A percentile compares a stretch with the other conserved stretches of the same genome.
These are phyloP conservation scores for Papiliotrema fonsecae DNA, from an alignment of 1,284 basidiomycete species.

Conservation along the genomic window DNA sequence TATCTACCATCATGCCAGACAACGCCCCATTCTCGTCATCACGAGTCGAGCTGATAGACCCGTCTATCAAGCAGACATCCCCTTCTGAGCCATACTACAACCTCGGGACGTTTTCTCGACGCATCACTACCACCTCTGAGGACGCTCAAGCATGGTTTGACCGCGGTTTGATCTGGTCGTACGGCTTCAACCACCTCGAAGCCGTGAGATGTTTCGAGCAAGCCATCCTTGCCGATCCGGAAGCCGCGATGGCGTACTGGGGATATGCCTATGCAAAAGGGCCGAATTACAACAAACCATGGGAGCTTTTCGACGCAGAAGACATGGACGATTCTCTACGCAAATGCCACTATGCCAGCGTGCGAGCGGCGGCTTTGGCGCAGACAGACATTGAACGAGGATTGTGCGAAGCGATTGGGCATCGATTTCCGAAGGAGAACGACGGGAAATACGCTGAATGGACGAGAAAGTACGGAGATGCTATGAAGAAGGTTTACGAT, in stretches of 20 bases:
- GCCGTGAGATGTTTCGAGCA: slow-evolving; percentile 32
- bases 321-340: slow-evolving; percentile 18
- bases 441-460: slow-evolving; percentile 21
- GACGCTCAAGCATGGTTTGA: slow-evolving; percentile 38
- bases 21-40: too few species aligned
- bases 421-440: slow-evolving; percentile 12
- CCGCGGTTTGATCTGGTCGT: slow-evolving; percentile 36
- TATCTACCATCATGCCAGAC: background rate
- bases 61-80: background rate
- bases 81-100: slow-evolving; percentile 13
- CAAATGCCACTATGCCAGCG: slow-evolving; percentile 8
- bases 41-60: background rate
- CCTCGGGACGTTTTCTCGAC: slow-evolving; percentile 17
- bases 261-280: slow-evolving; percentile 37
- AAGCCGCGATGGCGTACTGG: slow-evolving; percentile 36
- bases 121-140: slow-evolving; percentile 23
- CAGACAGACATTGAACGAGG: slow-evolving; percentile 6
- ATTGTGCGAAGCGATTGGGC: slow-evolving; percentile 8
- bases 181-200: slow-evolving; percentile 40
- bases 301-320: slow-evolving; percentile 20
- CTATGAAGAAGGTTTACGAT: slow-evolving; percentile 33
- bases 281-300: slow-evolving; percentile 43
- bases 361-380: slow-evolving; percentile 7
- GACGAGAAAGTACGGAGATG: slow-evolving; percentile 24
- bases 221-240: slow-evolving; percentile 23